Base-by-base conservation (phyloP, 1,139 yeast species). In the Scheffersomyces titani region DNA sequence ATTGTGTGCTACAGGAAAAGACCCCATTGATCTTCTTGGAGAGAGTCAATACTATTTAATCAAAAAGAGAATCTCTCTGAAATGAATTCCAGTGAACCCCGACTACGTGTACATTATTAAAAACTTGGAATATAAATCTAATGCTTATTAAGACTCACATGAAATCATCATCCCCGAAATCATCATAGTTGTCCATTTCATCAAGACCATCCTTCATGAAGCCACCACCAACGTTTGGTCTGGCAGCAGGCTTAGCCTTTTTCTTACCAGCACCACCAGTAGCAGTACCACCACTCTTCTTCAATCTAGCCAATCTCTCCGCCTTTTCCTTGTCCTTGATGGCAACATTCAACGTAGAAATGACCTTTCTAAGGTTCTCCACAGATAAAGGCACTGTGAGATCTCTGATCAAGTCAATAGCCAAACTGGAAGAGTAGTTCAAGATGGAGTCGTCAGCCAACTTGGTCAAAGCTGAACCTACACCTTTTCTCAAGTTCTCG, bases 261-360 rank as follows among this genome's bases (percentile, higher is more conserved):
- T 92, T 90, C 83, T 91, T 92, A 69, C 97, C 98, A 44, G 96
- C 94, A 71, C 98, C 96, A 69, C 96, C 97, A 51, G 96, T 89
- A 49, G 94, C 86, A 52, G 94, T 89, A 61, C 94, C 94, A 60
- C 94, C 94, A 51, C 92, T 83, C 71, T 87, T 88, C 67, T 88
- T 84, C 67, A 89, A 78, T 76, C 96, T 84, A 3, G 89, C 91
- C 67, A 83, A 89, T 79, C 98, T 90, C 77, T 93, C 98, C 58
- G 88, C 89, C 71, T 88, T 89, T 73, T 89, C 94, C 78, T 94
- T 94, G 57, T 92, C 97, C 68, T 89, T 92, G 61, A 89, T 80
- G 56, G 89, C 74, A 6, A 93, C 94, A 65, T 87, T 90, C 68
- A 94, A 80, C 1, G 98, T 93, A 50, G 97, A 88, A 52, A 89